A percentile compares a stretch with the other conserved stretches of the same genome.
phyloP scores from a whole-genome alignment of 306 rosid genomes.

The Pyrus betulifolia region DNA sequence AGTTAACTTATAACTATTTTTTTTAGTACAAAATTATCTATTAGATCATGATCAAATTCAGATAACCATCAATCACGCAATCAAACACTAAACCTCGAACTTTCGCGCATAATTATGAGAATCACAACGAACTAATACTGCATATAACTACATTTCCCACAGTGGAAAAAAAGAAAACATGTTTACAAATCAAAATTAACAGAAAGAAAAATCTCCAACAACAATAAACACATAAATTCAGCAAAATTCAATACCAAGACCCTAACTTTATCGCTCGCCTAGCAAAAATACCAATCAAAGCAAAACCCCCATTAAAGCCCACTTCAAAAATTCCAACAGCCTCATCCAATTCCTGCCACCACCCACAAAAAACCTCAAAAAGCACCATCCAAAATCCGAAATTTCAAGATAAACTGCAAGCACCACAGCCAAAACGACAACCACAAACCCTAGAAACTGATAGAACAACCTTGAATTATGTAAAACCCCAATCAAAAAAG shows the following conservation, averaged over 20 bases:
- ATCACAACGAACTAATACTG: neutral
- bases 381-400: neutral
- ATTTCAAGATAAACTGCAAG: neutral
- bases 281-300: neutral
- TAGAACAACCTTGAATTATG: slow-evolving; percentile 6
- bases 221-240: neutral
- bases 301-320: slow-evolving; percentile 14
- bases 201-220: slow-evolving; percentile 7
- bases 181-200: neutral
- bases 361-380: slow-evolving; percentile 1
- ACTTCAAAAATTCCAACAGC: neutral
- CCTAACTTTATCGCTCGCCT: neutral
- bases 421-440: neutral
- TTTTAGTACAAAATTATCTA: neutral
- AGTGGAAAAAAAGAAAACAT: neutral
- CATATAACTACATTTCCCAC: neutral
- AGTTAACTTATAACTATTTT: neutral
- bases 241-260: slow-evolving; percentile 11
- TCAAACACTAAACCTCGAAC: neutral
- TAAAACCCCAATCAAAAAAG: neutral
- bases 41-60: neutral
- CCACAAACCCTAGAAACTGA: slow-evolving; percentile 4
- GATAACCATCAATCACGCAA: neutral
- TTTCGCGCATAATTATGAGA: neutral
- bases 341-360: slow-evolving; percentile 14